phyloP scores from a whole-genome alignment of 495 filamentous ascomycete genomes.

The Clavariopsis aquatica region DNA sequence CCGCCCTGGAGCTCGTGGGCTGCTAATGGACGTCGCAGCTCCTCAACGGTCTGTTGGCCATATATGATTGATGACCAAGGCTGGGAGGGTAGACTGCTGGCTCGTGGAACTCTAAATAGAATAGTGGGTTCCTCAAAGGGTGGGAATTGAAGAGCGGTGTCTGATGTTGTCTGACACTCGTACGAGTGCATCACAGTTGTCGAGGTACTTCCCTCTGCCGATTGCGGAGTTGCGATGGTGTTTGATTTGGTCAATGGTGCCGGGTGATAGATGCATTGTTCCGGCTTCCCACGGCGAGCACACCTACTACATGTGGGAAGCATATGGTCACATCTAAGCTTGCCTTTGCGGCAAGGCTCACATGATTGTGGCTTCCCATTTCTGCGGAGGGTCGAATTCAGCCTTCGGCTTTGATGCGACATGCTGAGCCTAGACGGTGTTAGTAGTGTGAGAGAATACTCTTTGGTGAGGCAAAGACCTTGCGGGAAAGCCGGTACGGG shows the following conservation, averaged over 20 bases:
- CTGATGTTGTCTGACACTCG: background rate
- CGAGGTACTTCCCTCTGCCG: background rate
- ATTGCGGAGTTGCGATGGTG: conserved; percentile 25
- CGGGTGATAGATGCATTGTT: conserved; percentile 38
- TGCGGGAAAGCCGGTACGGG: conserved; percentile 23
- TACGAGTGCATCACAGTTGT: background rate
- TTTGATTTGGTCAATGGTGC: conserved; percentile 30
- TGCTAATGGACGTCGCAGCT: conserved; percentile 10
- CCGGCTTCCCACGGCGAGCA: conserved; percentile 30
- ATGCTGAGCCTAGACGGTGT: conserved; percentile 13
- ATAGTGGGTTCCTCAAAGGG: conserved; percentile 3
- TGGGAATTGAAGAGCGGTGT: conserved; percentile 1
- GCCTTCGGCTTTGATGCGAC: conserved; percentile 27
- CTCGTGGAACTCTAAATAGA: conserved; percentile 12
- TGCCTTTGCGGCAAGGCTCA: conserved; percentile 37
- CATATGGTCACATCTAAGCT: conserved; percentile 38
- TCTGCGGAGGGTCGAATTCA: conserved; percentile 30
- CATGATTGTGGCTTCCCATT: conserved; percentile 40
- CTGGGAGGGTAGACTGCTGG: conserved; percentile 32
- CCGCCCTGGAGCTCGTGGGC: background rate
- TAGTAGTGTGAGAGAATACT: background rate
- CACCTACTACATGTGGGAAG: conserved; percentile 37
- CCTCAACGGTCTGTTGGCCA: conserved; percentile 12
- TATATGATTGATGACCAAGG: conserved; percentile 17
- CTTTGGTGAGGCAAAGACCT: background rate